Percentiles rank a stretch among this genome's conserved stretches.
Conservation (phyloP, 345 rosid genomes). For the Sisymbrium irio region DNA sequence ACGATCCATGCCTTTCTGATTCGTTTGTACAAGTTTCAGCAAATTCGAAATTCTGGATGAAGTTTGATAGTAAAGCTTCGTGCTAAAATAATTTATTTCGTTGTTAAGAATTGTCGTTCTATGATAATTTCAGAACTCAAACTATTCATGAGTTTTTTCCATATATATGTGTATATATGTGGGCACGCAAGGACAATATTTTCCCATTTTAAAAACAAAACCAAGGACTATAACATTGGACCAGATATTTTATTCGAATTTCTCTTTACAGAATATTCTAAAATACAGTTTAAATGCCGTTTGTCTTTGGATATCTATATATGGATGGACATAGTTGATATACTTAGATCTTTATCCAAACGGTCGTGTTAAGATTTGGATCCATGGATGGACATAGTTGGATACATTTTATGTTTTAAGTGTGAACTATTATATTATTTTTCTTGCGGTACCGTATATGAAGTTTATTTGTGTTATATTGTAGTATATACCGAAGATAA, state of each 20-base stretch:
- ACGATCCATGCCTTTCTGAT: neutral
- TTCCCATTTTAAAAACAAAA: neutral
- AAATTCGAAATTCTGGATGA: neutral
- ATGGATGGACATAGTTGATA: neutral
- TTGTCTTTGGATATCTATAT: slow-evolving; percentile 15
- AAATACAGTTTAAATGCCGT: neutral
- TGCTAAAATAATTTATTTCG: neutral
- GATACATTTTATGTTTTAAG: neutral
- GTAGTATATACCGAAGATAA: neutral
- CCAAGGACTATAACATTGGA: neutral
- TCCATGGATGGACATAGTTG: neutral
- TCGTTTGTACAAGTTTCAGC: neutral
- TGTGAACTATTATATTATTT: neutral
- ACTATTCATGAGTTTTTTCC: neutral
- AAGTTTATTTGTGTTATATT: neutral
- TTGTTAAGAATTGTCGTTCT: neutral
- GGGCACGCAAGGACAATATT: neutral
- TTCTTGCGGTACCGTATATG: neutral
- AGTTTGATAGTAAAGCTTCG: neutral
- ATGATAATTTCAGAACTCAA: neutral
- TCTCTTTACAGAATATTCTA: neutral
- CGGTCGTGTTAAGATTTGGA: neutral
- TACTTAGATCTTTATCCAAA: slow-evolving; percentile 5
- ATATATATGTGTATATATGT: neutral
- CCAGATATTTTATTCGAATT: slow-evolving; percentile 1